Conservation (phyloP, 768 basidiomycete species). For the Tephrocybe sp. region DNA sequence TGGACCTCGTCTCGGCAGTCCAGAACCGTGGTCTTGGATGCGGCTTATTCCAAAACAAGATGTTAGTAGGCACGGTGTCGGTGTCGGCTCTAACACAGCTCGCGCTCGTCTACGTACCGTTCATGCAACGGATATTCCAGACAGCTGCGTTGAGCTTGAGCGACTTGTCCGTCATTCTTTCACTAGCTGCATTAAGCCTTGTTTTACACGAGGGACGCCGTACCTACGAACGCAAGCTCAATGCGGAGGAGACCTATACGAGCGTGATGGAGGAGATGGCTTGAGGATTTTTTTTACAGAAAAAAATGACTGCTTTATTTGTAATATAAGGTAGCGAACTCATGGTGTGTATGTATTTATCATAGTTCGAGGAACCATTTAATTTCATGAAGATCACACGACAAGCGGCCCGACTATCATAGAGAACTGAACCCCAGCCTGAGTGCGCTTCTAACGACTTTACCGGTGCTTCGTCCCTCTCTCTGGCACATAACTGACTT, state of each 20-base stretch:
- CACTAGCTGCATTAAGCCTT: conserved; percentile 64
- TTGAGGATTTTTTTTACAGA: conserved; percentile 22
- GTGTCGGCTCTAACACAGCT: conserved; percentile 85
- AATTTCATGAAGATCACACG: not conserved
- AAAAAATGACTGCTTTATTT: not conserved
- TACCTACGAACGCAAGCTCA: conserved; percentile 66
- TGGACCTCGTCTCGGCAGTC: conserved; percentile 91
- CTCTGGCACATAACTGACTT: too few relatives aligned
- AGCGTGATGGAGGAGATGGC: conserved; percentile 59
- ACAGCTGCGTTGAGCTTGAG: conserved; percentile 71
- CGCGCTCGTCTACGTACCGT: conserved; percentile 82
- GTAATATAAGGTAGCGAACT: not conserved
- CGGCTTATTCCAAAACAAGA: conserved; percentile 78
- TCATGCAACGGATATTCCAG: conserved; percentile 92
- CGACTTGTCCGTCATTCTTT: conserved; percentile 71
- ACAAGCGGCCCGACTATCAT: too few relatives aligned
- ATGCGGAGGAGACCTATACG: conserved; percentile 50
- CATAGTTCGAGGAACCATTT: not conserved
- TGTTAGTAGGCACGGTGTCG: conserved; percentile 86
- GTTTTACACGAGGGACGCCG: conserved; percentile 75
- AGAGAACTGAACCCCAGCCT: too few relatives aligned
- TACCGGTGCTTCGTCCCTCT: too few relatives aligned
- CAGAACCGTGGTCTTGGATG: conserved; percentile 93
- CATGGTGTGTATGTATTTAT: conserved; percentile 8
- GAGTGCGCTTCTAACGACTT: too few relatives aligned